phyloP scores from a whole-genome alignment of 176 grass and related monocot genomes.

The Saccharum officinarum region DNA sequence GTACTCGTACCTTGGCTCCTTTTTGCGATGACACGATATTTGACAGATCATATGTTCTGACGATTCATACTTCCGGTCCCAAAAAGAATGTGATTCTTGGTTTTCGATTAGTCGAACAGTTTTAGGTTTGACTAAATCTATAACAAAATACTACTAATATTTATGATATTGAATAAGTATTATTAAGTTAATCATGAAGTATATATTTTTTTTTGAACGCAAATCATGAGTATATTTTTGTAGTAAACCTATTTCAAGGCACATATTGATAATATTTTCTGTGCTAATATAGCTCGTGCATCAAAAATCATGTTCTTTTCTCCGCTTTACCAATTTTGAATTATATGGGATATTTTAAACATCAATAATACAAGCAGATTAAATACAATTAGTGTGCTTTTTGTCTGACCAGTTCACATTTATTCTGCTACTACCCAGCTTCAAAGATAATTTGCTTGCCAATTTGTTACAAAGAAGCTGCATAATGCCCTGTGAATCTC shows the following conservation, averaged over 20 bases:
- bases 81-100: too few species aligned
- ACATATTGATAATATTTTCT: not conserved
- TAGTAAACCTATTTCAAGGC: not conserved
- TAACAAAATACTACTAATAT: not conserved
- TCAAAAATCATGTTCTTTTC: not conserved
- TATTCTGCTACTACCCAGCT: not conserved
- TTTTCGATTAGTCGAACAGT: not conserved
- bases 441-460: not conserved
- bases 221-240: not conserved
- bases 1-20: not conserved
- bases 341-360: not conserved
- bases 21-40: not conserved
- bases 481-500: not conserved
- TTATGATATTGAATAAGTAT: not conserved
- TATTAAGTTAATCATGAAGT: not conserved
- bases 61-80: not conserved
- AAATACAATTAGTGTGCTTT: not conserved
- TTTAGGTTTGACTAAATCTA: not conserved
- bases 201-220: not conserved
- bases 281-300: not conserved
- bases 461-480: not conserved
- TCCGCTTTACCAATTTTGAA: not conserved
- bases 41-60: not conserved
- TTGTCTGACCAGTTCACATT: not conserved
- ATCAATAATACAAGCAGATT: not conserved